Conservation (phyloP, 768 basidiomycete species). For the Erythrobasidium yunnanense region DNA sequence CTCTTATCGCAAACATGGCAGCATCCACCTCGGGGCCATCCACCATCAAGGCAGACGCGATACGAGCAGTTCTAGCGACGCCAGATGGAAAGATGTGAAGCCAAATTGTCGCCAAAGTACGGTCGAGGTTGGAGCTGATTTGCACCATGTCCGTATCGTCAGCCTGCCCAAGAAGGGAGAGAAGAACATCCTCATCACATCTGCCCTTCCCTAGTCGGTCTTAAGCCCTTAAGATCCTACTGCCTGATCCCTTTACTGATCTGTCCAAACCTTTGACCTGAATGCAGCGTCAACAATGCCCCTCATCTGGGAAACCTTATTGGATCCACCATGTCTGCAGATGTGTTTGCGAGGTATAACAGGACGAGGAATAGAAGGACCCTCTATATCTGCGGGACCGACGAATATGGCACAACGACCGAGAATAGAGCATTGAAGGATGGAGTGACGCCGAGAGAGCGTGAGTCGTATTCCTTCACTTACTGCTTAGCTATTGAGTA, state of each 20-base stretch:
- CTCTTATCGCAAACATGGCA: neutral
- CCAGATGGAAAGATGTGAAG: conserved; percentile 20
- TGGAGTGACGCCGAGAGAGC: conserved; percentile 59
- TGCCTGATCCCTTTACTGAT: neutral
- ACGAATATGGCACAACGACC: conserved; percentile 99
- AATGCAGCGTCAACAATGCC: conserved; percentile 72
- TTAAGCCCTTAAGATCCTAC: too few relatives aligned
- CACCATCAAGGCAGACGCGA: conserved; percentile 7
- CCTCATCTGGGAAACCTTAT: conserved; percentile 93
- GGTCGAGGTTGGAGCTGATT: neutral
- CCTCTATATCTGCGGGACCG: conserved; percentile 91
- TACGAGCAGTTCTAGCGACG: neutral
- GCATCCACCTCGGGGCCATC: neutral
- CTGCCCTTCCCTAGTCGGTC: conserved; percentile 67
- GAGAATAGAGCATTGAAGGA: conserved; percentile 94
- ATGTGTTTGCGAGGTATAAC: conserved; percentile 83
- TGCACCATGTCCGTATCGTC: neutral
- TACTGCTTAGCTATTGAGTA: neutral
- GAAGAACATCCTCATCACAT: conserved; percentile 80
- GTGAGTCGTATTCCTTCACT: neutral
- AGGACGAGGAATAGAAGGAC: conserved; percentile 73
- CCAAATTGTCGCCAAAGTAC: neutral
- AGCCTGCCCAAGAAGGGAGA: conserved; percentile 75
- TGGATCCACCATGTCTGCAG: conserved; percentile 90
- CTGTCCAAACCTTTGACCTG: neutral